Evolutionary conservation across 805 yeast species (phyloP), one percentile per base, ranked within the genome.

Genomic region (Pichia thaimueangensis): DNA sequence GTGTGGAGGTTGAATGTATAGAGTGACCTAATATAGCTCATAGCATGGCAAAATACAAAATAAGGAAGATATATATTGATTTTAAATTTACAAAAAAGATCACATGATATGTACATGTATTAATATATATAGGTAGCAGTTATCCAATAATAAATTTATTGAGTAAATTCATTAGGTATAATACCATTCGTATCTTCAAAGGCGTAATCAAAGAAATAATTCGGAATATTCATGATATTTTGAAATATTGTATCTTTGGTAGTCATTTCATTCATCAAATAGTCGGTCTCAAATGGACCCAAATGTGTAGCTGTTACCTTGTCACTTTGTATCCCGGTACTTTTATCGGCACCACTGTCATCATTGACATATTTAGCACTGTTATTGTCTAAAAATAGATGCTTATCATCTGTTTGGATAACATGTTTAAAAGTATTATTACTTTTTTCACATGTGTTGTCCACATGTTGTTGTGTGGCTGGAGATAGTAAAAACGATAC

Each of bases 191-290:
- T 21, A 27, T 37, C 34, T n/a, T 47, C 42, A 15, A 13, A 39
- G 6, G 39, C 33, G 25, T 33, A 32, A 13, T 63, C 65, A n/a
- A 58, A 31, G 33, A 58, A 31, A 35, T 56, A 59, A 11, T 49
- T 56, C 1, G 68, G 67, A 15, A 63, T 40, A 30, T 53, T 58
- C 38, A 63, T 55, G 54, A 62, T 50, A 31, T 55, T 61, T 32
- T 60, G 65, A 20, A 59, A 52, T 13, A 58, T 35, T 17, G 24
- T 19, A n/a, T 32, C 35, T 10, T 32, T 32, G 10, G 34, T 25
- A 31, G 39, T 37, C 7, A 12, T 15, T 6, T 30, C 23, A 13
- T 30, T 30, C 28, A 37, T n/a, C 23, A 19, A 32, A 32, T 19
- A 32, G 19, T 32, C 35, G 9, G 35, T 9, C 12, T 32, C 35